phyloP scores from a whole-genome alignment of 805 yeast genomes.

The Zygoascus flipseniorum region DNA sequence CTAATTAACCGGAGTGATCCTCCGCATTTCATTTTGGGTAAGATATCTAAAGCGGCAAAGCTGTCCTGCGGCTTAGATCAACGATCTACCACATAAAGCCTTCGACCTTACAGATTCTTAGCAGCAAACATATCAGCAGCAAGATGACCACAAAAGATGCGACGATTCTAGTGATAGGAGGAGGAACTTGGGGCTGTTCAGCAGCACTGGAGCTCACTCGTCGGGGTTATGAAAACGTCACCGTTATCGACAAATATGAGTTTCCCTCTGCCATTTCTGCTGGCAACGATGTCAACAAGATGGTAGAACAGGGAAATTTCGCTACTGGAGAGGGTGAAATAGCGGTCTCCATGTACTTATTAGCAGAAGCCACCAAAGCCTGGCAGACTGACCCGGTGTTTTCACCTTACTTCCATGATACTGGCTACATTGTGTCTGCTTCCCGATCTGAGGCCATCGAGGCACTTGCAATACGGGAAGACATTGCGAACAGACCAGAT shows the following conservation, averaged over 20 bases:
- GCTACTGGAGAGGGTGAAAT: constrained; percentile 36
- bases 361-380: constrained; percentile 35
- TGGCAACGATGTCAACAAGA: constrained; percentile 40
- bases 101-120: too few species aligned
- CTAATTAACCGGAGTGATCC: too few species aligned
- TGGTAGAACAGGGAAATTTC: constrained; percentile 26
- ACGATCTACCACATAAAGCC: too few species aligned
- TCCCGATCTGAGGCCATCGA: background rate
- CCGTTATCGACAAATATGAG: constrained; percentile 5
- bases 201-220: constrained; percentile 3
- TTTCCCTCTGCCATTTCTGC: constrained; percentile 24
- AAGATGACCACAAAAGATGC: background rate
- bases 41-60: too few species aligned
- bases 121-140: too few species aligned
- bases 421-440: constrained; percentile 2
- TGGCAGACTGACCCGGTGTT: constrained; percentile 27
- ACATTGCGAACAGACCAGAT: background rate
- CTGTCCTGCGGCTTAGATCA: too few species aligned
- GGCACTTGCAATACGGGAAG: background rate
- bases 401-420: constrained; percentile 3
- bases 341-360: constrained; percentile 17
- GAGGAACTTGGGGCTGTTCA: constrained; percentile 2
- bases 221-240: constrained; percentile 1
- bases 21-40: too few species aligned
- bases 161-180: background rate